Base-by-base conservation (phyloP, 148 eudicot genomes). In the Fallopia convolvulus region DNA sequence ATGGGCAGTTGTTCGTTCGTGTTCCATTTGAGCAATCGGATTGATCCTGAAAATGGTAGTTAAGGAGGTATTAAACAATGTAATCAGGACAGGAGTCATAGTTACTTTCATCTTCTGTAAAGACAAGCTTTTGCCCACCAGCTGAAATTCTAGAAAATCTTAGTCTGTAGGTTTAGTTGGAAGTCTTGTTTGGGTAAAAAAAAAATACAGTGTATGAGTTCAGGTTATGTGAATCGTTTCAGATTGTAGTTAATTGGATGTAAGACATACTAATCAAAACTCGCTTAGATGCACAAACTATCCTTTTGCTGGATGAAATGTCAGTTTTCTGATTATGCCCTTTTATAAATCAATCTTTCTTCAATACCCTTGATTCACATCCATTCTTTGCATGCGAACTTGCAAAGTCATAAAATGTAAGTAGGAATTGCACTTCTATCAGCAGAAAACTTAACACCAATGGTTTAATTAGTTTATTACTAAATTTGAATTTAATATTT, bases 1-100 rank as follows among this genome's bases (percentile, higher is more conserved):
- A 94, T 48, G 94, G 98, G 11, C 97, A 94, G 83, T 77, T 94
- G 77, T 94, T 94, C 81, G 94, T 94, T 47, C 91, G 98, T 14
- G 97, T 82, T 65, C 89, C 89, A 73, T 92, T 90, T 70, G 89
- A 84, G 82, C 82, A 81, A 18, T 77, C 74, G 48, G 79, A 77
- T 32, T 77, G 75, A 72, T 41, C 50, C 40, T 36, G 6, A 9
- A n/a, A 9, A 46, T 6, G 50, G 48, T 9, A 40, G 74, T 65
- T 7, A 14, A 65, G 33, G 17, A 36, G 32, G 33, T 6, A 68
- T 68, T n/a, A 17, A 42, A 68, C 0, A 68, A 39, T 33, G n/a
- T 68, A 39, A 68, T 21, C 46, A 68, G 72, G 44, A 68, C 6
- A 68, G 3, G 72, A 36, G 72, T 68, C 65, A 8, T 58, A 58